Base-by-base conservation (phyloP, 1,139 yeast species). In the Diutina scorzettiae region DNA sequence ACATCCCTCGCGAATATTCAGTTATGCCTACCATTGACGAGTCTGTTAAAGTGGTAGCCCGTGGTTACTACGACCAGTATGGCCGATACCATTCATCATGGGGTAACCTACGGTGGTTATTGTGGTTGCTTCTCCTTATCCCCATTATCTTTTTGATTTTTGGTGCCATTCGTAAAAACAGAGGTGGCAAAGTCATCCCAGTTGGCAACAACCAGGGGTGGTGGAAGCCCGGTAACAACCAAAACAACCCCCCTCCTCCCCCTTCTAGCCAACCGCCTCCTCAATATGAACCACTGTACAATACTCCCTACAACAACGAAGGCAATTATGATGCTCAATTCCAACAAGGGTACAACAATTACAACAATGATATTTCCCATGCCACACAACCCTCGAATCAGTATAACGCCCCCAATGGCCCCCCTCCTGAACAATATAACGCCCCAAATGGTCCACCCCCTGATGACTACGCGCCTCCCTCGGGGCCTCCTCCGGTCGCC, bases 401-500 rank as follows among this genome's bases (percentile, higher is more conserved):
- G 19, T 19, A 9, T 2, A 16, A 19, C 37, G 25, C 20, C 25
- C 16, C 20, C 25, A 12, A 12, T n/a, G 18, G 25, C 8, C 9
- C 9, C 25, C 25, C 6, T 7, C 25, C 25, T 7, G 25, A 7
- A 23, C 25, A 23, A 23, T 9, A 6, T 7, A n/a, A n/a, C 5
- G 30, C 14, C 30, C 9, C 9, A 27, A 9, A 23, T 23, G 37
- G 37, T 2, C 37, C 37, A 4, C 37, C 37, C n/a, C 37, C 37
- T 19, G 37, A 32, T 9, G 39, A 34, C n/a, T 34, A 21, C 23
- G 27, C 39, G 12, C 39, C 39, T 5, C 39, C 39, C 5, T n/a
- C 28, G 18, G 39, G 39, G 9, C 39, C 39, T 16, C 39, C 39
- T 23, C 39, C 39, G 5, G 39, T 19, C n/a, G 39, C 20, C 16